These are phyloP conservation scores for Fagopyrum esculentum DNA, from an alignment of 148 eudicot species.

Conservation along the genomic window DNA sequence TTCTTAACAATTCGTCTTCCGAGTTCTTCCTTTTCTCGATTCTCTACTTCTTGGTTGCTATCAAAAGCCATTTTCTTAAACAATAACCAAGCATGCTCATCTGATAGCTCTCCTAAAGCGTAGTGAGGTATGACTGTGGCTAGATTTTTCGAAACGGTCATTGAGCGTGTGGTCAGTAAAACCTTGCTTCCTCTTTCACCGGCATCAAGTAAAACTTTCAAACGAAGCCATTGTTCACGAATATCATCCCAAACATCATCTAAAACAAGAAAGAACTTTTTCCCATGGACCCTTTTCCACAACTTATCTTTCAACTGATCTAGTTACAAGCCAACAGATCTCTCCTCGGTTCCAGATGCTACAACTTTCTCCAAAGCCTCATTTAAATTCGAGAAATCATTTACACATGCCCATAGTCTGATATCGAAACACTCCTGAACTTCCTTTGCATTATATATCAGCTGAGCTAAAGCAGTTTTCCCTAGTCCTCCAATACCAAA, in stretches of 20 bases:
- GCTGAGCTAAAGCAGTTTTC: conserved; percentile 7
- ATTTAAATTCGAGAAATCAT: conserved; percentile 18
- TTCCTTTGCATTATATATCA: conserved; percentile 14
- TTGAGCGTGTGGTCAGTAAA: no score
- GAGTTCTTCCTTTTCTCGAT: neutral
- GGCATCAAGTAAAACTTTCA: no score
- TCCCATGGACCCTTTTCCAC: no score
- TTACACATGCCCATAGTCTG: conserved; percentile 26
- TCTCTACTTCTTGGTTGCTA: neutral
- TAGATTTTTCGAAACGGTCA: no score
- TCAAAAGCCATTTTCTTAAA: conserved; percentile 19
- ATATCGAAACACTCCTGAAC: conserved; percentile 14
- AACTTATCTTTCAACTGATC: neutral
- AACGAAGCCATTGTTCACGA: no score
- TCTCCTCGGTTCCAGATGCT: conserved; percentile 16
- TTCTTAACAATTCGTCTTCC: conserved; percentile 8
- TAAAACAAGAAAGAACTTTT: no score
- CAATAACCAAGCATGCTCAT: conserved; percentile 23
- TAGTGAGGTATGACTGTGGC: no score
- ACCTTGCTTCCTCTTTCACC: no score
- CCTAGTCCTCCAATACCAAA: neutral
- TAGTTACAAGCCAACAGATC: neutral
- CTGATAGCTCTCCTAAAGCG: conserved; percentile 6
- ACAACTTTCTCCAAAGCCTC: conserved; percentile 15
- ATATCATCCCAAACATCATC: no score